Percentiles rank a stretch among this genome's conserved stretches.
Evolutionary conservation across 164 flowering plant genomes (phyloP).

Genomic region (Brasenia schreberi): DNA sequence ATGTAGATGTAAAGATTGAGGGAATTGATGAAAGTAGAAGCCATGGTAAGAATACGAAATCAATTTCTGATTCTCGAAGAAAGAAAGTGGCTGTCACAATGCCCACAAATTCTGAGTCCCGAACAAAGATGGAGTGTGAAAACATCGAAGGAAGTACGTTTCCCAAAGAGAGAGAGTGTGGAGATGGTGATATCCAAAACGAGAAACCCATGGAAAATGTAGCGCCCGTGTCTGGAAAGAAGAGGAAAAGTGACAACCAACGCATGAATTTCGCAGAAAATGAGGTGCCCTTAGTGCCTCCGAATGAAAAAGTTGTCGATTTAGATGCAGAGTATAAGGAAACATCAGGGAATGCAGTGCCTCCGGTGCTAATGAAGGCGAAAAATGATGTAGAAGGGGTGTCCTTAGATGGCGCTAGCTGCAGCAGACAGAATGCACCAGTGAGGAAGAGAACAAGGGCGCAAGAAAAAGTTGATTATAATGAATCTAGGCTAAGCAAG

Average conservation of each 20-base stretch:
- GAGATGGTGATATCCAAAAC: background rate
- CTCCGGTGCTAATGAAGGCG: too few relatives aligned
- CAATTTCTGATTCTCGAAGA: background rate
- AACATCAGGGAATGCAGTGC: too few relatives aligned
- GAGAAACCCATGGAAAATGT: background rate
- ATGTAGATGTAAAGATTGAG: background rate
- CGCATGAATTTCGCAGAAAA: too few relatives aligned
- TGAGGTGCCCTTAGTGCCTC: too few relatives aligned
- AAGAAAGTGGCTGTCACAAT: background rate
- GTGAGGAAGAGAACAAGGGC: background rate
- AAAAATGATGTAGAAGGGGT: too few relatives aligned
- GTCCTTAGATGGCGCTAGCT: background rate
- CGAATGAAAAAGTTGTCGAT: too few relatives aligned
- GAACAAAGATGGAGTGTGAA: background rate
- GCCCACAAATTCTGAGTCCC: background rate
- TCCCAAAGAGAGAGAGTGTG: background rate
- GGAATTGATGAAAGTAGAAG: background rate
- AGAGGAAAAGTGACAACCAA: background rate
- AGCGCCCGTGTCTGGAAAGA: background rate
- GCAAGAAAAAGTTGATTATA: background rate
- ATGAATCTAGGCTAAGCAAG: background rate
- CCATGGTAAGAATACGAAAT: background rate
- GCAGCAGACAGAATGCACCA: background rate
- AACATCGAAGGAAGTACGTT: background rate
- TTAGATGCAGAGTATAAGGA: too few relatives aligned